phyloP scores from a whole-genome alignment of 2,329 filamentous ascomycete species.

The Colletotrichum liaoningense region DNA sequence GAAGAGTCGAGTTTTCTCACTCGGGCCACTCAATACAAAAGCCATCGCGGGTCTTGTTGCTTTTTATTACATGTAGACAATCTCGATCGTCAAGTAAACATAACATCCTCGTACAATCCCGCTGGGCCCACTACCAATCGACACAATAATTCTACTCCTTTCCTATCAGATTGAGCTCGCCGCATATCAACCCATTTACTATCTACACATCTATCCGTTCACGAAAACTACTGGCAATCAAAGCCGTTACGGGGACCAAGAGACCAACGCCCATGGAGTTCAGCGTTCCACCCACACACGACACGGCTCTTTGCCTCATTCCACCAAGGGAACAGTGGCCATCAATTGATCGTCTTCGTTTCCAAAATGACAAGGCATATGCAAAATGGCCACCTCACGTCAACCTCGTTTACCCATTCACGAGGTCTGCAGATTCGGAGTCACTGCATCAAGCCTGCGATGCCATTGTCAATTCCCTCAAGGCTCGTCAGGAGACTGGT shows the following conservation, averaged over 20 bases:
- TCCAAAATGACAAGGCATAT: slow-evolving; percentile 71
- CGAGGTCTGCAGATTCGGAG: slow-evolving; percentile 50
- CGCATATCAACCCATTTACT: background rate
- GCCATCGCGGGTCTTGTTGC: background rate
- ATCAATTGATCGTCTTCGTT: slow-evolving; percentile 65
- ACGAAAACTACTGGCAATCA: background rate
- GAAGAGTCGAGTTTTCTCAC: background rate
- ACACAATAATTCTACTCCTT: background rate
- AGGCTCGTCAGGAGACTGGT: slow-evolving; percentile 17
- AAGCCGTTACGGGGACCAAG: background rate
- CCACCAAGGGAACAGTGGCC: slow-evolving; percentile 61
- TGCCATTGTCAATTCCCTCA: slow-evolving; percentile 50
- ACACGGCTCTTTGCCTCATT: slow-evolving; percentile 72
- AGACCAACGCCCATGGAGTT: slow-evolving; percentile 11
- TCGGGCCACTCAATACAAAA: background rate
- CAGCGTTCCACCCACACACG: slow-evolving; percentile 47
- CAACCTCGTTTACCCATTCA: slow-evolving; percentile 76
- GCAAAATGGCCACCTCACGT: slow-evolving; percentile 74
- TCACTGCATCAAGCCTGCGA: slow-evolving; percentile 56
- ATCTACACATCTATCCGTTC: too few species aligned
- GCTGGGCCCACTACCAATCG: background rate
- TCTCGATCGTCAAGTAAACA: background rate
- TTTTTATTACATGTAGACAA: background rate
- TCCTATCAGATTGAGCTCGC: too few species aligned
- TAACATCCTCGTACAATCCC: background rate